Conservation (phyloP, 495 filamentous ascomycete species). For the Lindgomyces ingoldianus region DNA sequence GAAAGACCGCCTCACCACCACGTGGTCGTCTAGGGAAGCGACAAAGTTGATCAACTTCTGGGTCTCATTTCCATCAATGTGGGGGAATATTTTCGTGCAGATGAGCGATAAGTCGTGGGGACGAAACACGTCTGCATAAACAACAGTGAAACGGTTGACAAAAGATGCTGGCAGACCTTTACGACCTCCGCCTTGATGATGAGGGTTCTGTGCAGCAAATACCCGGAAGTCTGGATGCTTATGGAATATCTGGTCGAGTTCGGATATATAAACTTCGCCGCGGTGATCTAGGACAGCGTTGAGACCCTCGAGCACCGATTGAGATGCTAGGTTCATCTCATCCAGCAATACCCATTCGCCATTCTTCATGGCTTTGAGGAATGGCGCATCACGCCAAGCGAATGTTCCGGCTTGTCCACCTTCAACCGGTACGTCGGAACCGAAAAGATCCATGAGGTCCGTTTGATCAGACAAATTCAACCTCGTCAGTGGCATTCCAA, state of each 20-base stretch:
- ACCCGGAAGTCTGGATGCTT: constrained; percentile 85
- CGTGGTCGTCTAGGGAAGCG: constrained; percentile 68
- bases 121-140: constrained; percentile 88
- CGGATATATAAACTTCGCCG: constrained; percentile 92
- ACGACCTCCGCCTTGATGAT: constrained; percentile 92
- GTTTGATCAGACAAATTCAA: constrained; percentile 99
- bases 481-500: constrained; percentile 78
- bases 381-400: constrained; percentile 92
- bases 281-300: constrained; percentile 98
- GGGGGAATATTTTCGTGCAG: constrained; percentile 72
- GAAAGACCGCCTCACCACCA: constrained; percentile 64
- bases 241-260: constrained; percentile 89
- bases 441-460: constrained; percentile 95
- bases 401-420: constrained; percentile 85
- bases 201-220: constrained; percentile 97
- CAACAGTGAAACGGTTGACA: constrained; percentile 96
- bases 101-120: constrained; percentile 79
- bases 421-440: constrained; percentile 93
- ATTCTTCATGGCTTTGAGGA: constrained; percentile 91
- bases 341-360: constrained; percentile 96
- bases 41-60: constrained; percentile 75
- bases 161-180: constrained; percentile 96
- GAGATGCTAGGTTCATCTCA: constrained; percentile 98
- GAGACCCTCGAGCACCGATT: constrained; percentile 93
- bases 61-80: constrained; percentile 56